Percentiles rank a stretch among this genome's conserved stretches.
These are phyloP conservation scores for Talaromyces sp. DNA, from an alignment of 2,329 filamentous ascomycete genomes.

Conservation along the genomic window DNA sequence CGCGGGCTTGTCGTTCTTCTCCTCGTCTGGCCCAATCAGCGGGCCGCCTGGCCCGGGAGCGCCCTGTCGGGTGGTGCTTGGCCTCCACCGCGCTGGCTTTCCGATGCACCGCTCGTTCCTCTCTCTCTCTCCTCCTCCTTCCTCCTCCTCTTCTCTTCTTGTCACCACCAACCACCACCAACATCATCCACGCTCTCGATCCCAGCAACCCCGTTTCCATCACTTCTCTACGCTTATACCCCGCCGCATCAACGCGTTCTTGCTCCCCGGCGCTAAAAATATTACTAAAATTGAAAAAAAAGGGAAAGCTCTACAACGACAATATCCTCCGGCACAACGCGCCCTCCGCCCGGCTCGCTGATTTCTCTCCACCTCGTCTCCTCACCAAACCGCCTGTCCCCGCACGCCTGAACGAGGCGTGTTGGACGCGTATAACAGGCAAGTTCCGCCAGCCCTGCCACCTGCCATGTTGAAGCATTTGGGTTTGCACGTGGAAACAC, in stretches of 20 bases:
- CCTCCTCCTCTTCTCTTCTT: constrained; percentile 6
- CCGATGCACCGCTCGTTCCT: constrained; percentile 4
- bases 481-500: background rate
- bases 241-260: background rate
- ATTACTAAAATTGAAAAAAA: background rate
- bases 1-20: constrained; percentile 19
- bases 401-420: background rate
- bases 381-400: background rate
- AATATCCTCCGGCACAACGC: constrained; percentile 13
- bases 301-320: background rate
- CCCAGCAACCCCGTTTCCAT: constrained; percentile 7
- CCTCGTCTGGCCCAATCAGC: constrained; percentile 35
- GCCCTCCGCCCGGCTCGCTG: constrained; percentile 7
- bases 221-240: background rate
- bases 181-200: background rate
- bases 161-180: background rate
- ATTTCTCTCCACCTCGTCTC: background rate
- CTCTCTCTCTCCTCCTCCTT: background rate
- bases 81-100: constrained; percentile 19
- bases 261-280: background rate
- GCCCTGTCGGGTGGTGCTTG: constrained; percentile 20
- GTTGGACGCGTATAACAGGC: background rate
- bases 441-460: background rate
- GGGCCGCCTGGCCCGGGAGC: constrained; percentile 21
- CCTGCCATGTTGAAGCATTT: background rate